Percentiles rank a stretch among this genome's conserved stretches.
phyloP scores from a whole-genome alignment of 1,284 basidiomycete genomes.

The Moesziomyces antarcticus region DNA sequence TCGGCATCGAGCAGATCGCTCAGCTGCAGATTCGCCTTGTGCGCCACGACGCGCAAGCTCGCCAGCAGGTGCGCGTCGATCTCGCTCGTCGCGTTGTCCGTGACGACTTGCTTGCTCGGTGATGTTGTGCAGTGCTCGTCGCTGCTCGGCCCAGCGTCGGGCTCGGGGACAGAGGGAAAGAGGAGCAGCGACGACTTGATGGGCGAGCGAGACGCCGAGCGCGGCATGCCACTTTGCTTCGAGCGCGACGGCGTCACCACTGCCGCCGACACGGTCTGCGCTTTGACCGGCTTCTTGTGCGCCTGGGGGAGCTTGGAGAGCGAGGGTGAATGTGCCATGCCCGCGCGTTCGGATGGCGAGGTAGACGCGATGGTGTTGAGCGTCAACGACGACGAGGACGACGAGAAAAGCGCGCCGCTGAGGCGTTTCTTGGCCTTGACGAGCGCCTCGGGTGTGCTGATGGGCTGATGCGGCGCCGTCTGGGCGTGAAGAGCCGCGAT shows the following conservation, averaged over 20 bases:
- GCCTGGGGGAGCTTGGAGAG: conserved; percentile 2
- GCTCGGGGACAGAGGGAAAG: conserved; percentile 7
- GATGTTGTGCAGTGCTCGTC: background rate
- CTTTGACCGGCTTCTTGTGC: conserved; percentile 1
- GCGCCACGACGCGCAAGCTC: conserved; percentile 34
- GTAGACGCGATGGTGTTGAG: background rate
- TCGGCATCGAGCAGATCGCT: conserved; percentile 14
- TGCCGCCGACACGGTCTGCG: background rate
- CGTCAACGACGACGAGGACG: conserved; percentile 10
- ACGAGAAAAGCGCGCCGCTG: conserved; percentile 27
- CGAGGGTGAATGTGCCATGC: conserved; percentile 10
- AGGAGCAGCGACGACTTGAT: conserved; percentile 37
- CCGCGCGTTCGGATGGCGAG: conserved; percentile 13
- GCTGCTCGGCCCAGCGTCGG: background rate
- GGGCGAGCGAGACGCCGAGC: conserved; percentile 24
- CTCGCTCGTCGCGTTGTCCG: conserved; percentile 15
- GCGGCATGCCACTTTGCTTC: background rate
- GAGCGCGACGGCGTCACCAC: conserved; percentile 2
- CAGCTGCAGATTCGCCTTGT: conserved; percentile 41
- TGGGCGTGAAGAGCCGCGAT: conserved; percentile 28
- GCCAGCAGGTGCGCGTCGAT: conserved; percentile 41
- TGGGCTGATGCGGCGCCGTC: conserved; percentile 29
- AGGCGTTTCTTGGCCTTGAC: conserved; percentile 41
- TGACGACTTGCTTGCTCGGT: background rate
- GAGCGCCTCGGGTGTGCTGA: conserved; percentile 42